Conservation (phyloP, 495 filamentous ascomycete species). For the Xylaria sp. region DNA sequence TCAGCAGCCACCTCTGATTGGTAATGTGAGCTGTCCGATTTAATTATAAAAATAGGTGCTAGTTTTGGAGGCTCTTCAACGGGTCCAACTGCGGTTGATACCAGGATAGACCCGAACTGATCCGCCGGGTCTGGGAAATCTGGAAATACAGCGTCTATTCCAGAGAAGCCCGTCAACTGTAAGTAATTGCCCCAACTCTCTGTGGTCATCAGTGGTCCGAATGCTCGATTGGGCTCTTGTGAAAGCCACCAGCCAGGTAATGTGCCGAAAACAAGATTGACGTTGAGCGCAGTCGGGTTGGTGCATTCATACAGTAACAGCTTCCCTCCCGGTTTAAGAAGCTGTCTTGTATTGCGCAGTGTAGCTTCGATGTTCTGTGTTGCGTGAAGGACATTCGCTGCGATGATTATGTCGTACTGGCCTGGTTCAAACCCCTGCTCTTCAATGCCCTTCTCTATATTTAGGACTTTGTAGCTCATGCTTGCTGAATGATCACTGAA, state of each 20-base stretch:
- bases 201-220: slow-evolving; percentile 41
- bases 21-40: background rate
- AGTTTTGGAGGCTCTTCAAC: background rate
- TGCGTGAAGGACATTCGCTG: slow-evolving; percentile 51
- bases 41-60: background rate
- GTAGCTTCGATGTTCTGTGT: slow-evolving; percentile 45
- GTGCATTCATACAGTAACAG: slow-evolving; percentile 48
- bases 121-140: slow-evolving; percentile 22
- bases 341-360: slow-evolving; percentile 46
- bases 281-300: slow-evolving; percentile 37
- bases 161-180: slow-evolving; percentile 47
- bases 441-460: slow-evolving; percentile 30
- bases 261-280: slow-evolving; percentile 41
- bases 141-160: slow-evolving; percentile 45
- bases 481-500: slow-evolving; percentile 24
- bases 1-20: background rate
- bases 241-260: slow-evolving; percentile 58
- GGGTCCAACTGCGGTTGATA: slow-evolving; percentile 4
- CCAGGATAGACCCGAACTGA: slow-evolving; percentile 18
- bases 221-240: slow-evolving; percentile 40
- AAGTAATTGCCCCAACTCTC: slow-evolving; percentile 47
- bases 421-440: slow-evolving; percentile 34
- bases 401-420: slow-evolving; percentile 43
- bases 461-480: slow-evolving; percentile 34
- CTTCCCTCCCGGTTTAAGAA: slow-evolving; percentile 51